Evolutionary conservation across 2,329 filamentous ascomycete species (phyloP).

Genomic region (Epichloe amarillans): DNA sequence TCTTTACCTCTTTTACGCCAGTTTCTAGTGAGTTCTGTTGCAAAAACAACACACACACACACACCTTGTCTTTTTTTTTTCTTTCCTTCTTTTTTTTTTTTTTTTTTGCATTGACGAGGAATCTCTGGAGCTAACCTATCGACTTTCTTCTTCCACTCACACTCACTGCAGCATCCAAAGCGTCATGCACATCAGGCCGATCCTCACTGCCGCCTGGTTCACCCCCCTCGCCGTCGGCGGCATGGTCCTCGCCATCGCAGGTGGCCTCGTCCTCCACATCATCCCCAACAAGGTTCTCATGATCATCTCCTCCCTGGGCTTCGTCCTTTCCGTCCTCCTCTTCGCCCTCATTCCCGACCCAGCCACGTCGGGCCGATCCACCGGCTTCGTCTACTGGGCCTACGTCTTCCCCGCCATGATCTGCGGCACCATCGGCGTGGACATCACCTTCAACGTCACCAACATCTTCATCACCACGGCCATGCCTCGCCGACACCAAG

Average conservation of each 20-base stretch:
- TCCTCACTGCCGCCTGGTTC: slow-evolving; percentile 57
- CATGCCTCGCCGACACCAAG: slow-evolving; percentile 52
- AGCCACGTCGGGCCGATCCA: slow-evolving; percentile 14
- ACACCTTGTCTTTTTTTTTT: neutral
- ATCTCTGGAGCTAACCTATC: neutral
- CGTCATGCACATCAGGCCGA: slow-evolving; percentile 42
- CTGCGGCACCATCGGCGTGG: slow-evolving; percentile 57
- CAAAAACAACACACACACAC: neutral
- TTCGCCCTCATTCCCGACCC: slow-evolving; percentile 50
- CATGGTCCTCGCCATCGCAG: slow-evolving; percentile 46
- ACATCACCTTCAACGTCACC: slow-evolving; percentile 61
- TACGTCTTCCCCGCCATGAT: slow-evolving; percentile 61
- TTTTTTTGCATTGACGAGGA: neutral
- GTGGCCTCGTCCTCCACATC: slow-evolving; percentile 54
- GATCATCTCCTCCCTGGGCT: slow-evolving; percentile 46
- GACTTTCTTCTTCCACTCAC: neutral
- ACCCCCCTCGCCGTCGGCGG: slow-evolving; percentile 55
- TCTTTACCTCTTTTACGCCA: slow-evolving; percentile 56
- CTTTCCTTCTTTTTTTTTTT: neutral
- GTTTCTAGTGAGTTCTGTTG: slow-evolving; percentile 42
- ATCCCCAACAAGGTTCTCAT: slow-evolving; percentile 51
- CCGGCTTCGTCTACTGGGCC: slow-evolving; percentile 46
- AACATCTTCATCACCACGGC: slow-evolving; percentile 69
- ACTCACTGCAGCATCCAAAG: slow-evolving; percentile 38
- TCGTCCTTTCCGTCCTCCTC: slow-evolving; percentile 43